Conservation (phyloP, 495 filamentous ascomycete genomes). For the Aspergillus kassunensis region DNA sequence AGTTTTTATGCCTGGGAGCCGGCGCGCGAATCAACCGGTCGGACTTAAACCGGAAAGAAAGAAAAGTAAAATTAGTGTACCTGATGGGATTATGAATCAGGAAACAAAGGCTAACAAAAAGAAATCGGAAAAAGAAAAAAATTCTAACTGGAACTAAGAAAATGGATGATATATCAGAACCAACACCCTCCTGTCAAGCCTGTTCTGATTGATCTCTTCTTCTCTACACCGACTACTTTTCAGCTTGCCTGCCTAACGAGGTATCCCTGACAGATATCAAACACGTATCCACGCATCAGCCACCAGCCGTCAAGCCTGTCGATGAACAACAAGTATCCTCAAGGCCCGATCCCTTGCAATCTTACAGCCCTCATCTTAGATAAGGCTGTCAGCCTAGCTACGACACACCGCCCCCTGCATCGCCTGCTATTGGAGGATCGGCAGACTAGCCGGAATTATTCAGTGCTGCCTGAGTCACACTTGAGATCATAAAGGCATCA, state of each 20-base stretch:
- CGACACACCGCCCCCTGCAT: constrained; percentile 26
- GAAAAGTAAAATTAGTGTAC: constrained; percentile 8
- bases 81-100: constrained; percentile 13
- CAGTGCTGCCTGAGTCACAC: constrained; percentile 31
- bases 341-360: neutral
- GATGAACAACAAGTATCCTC: constrained; percentile 1
- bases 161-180: constrained; percentile 17
- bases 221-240: constrained; percentile 1
- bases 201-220: constrained; percentile 7
- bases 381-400: constrained; percentile 14
- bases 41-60: constrained; percentile 14
- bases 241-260: neutral
- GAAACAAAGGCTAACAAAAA: constrained; percentile 7
- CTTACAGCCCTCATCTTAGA: constrained; percentile 1
- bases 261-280: neutral
- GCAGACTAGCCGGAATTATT: constrained; percentile 15
- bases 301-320: neutral
- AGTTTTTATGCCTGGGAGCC: constrained; percentile 3
- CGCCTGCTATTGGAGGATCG: constrained; percentile 24
- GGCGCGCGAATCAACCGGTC: constrained; percentile 13
- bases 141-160: constrained; percentile 4
- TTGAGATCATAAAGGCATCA: constrained; percentile 30
- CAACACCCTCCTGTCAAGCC: constrained; percentile 4
- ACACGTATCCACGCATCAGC: constrained; percentile 2
- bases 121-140: constrained; percentile 13